phyloP scores from a whole-genome alignment of 1,139 yeast genomes.

The Candida dubliniensis region DNA sequence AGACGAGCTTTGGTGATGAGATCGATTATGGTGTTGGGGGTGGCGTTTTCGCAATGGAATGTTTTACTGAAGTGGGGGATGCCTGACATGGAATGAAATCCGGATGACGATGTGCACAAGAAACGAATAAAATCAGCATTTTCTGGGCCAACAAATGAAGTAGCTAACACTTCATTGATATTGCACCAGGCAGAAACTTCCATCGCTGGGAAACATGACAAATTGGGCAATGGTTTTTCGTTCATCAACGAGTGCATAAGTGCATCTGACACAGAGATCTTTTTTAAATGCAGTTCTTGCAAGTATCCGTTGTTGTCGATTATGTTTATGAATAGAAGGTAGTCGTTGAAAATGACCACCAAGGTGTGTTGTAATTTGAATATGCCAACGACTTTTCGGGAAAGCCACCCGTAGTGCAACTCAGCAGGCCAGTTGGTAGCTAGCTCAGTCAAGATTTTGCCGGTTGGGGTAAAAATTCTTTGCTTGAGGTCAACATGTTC shows the following conservation, averaged over 20 bases:
- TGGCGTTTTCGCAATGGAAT: slow-evolving; percentile 7
- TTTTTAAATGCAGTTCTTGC: slow-evolving; percentile 29
- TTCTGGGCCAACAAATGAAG: slow-evolving; percentile 42
- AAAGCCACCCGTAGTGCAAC: slow-evolving; percentile 84
- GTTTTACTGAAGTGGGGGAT: slow-evolving; percentile 13
- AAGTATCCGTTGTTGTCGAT: slow-evolving; percentile 40
- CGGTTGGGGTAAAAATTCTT: slow-evolving; percentile 87
- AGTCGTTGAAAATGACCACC: slow-evolving; percentile 78
- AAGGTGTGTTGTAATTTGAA: slow-evolving; percentile 58
- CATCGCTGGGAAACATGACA: slow-evolving; percentile 61
- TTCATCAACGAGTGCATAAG: slow-evolving; percentile 88
- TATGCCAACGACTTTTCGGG: slow-evolving; percentile 80
- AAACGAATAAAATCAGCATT: slow-evolving; percentile 27
- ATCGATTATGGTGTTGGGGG: slow-evolving; percentile 47
- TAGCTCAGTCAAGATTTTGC: slow-evolving; percentile 78
- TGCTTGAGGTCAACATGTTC: slow-evolving; percentile 43
- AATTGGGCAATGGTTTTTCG: slow-evolving; percentile 67
- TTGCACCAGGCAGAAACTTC: slow-evolving; percentile 68
- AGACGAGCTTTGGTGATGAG: slow-evolving; percentile 76
- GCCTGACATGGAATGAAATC: slow-evolving; percentile 20
- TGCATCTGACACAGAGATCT: slow-evolving; percentile 71
- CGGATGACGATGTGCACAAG: slow-evolving; percentile 23
- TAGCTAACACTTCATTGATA: slow-evolving; percentile 54
- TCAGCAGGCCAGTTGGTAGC: slow-evolving; percentile 88
- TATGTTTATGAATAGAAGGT: slow-evolving; percentile 61